Percentiles rank a stretch among this genome's conserved stretches.
Evolutionary conservation across 2,329 filamentous ascomycete genomes (phyloP).

Genomic region (Diaporthe citriasiana): DNA sequence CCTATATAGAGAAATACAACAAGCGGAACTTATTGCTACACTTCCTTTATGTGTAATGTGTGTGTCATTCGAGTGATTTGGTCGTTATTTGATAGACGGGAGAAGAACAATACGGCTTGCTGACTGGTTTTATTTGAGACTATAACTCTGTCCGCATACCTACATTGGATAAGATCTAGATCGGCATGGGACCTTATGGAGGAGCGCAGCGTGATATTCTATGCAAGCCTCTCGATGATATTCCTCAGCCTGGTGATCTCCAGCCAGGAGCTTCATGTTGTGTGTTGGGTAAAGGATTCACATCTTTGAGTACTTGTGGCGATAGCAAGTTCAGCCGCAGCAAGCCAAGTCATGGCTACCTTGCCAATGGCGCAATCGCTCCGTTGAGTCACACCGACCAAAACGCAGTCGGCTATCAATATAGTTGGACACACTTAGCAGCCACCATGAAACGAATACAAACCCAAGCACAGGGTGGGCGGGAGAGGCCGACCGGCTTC

Average conservation of each 20-base stretch:
- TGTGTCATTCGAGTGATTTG: neutral
- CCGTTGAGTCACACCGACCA: neutral
- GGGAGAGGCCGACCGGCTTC: neutral
- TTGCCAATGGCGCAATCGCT: neutral
- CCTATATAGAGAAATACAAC: conserved; percentile 34
- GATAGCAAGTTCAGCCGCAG: neutral
- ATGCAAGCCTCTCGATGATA: too few relatives aligned
- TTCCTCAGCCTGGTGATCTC: neutral
- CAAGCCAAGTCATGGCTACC: neutral
- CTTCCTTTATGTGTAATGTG: neutral
- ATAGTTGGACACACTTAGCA: neutral
- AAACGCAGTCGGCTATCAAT: neutral
- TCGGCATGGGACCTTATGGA: neutral
- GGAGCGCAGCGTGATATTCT: too few relatives aligned
- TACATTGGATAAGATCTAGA: too few relatives aligned
- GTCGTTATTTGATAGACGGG: too few relatives aligned
- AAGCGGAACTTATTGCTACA: conserved; percentile 18
- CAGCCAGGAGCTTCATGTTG: neutral
- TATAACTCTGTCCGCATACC: neutral
- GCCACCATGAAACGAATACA: neutral
- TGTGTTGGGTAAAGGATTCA: neutral
- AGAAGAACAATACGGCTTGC: neutral
- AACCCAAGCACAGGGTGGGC: neutral
- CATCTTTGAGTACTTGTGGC: neutral
- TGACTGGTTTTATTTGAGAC: neutral